phyloP scores from a whole-genome alignment of 2,329 filamentous ascomycete species.

The Xylariaceae sp. region DNA sequence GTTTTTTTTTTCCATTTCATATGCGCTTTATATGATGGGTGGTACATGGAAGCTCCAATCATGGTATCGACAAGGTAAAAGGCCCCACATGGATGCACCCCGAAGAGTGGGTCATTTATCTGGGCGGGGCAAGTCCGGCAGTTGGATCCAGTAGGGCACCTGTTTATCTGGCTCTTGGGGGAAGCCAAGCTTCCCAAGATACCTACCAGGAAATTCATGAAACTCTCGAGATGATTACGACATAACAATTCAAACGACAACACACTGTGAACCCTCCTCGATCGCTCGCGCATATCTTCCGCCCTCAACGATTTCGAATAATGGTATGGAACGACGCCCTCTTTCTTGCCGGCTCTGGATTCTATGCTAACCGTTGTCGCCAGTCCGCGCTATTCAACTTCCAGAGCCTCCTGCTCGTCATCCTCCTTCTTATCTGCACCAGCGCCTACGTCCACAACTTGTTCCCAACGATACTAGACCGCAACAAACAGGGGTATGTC shows the following conservation, averaged over 20 bases:
- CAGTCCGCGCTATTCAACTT: constrained; percentile 98
- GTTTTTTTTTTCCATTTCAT: too few relatives aligned
- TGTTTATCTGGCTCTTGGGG: constrained; percentile 8
- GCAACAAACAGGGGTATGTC: constrained; percentile 80
- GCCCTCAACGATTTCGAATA: background rate
- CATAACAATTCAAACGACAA: constrained; percentile 2
- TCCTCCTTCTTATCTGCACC: constrained; percentile 93
- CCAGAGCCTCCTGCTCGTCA: constrained; percentile 88
- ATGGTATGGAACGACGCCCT: constrained; percentile 6
- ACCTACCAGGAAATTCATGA: background rate
- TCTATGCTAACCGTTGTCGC: constrained; percentile 6
- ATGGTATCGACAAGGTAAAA: background rate
- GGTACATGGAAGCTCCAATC: background rate
- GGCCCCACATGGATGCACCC: background rate
- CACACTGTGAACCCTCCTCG: background rate
- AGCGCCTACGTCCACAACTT: constrained; percentile 89
- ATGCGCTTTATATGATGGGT: too few relatives aligned
- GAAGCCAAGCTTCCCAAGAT: background rate
- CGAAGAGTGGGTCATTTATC: too few relatives aligned
- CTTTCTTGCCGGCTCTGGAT: background rate
- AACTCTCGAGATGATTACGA: constrained; percentile 10
- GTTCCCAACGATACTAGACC: constrained; percentile 83
- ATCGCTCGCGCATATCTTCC: background rate
- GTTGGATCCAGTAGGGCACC: too few relatives aligned
- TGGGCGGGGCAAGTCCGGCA: background rate